Evolutionary conservation across 306 rosid species (phyloP), one percentile per base, ranked within the genome.

Genomic region (Vigna reflexopilosa): DNA sequence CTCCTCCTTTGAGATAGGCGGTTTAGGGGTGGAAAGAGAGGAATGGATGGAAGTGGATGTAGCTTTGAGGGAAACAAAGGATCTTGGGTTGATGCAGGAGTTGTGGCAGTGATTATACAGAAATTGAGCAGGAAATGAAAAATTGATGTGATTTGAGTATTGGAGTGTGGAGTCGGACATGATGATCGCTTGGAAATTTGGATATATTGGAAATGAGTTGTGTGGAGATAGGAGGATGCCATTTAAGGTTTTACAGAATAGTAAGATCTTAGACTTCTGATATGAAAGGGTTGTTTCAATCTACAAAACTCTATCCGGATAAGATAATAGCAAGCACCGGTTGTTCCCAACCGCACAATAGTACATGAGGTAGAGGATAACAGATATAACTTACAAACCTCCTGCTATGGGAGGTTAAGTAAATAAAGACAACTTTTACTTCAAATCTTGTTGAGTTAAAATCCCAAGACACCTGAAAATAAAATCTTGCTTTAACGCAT

Each of bases 1-100:
- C 11, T 93, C 93, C 42, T 88, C 94, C 81, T 88, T 93, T 64
- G 99, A 85, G 86, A 49, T 75, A 58, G 99, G 99, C 78, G 97
- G 99, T 30, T 77, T 87, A 26, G 90, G 84, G 84, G 90, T 83
- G 73, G 92, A 85, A 15, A 85, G 79, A 11, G 95, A 88, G 9
- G 85, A 86, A 32, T 80, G 80, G 75, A 84, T 71, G 40, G 19
- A 57, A 65, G 76, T 44, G 51, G 64, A 72, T 70, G 69, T 79
- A 68, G 84, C 81, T 76, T 82, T 85, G 81, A 58, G 80, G 65
- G 61, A 77, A 61, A 73, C n/a, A 67, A 63, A 42, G 70, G 84
- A 71, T 36, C 57, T 34, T 67, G 67, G 48, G 8, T 81, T 19
- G 28, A 26, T 66, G 81, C 73, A 76, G 19, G 84, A 76, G 61